Base-by-base conservation (phyloP, 371 early-diverging fungal species). In the Enterospora canceri region DNA sequence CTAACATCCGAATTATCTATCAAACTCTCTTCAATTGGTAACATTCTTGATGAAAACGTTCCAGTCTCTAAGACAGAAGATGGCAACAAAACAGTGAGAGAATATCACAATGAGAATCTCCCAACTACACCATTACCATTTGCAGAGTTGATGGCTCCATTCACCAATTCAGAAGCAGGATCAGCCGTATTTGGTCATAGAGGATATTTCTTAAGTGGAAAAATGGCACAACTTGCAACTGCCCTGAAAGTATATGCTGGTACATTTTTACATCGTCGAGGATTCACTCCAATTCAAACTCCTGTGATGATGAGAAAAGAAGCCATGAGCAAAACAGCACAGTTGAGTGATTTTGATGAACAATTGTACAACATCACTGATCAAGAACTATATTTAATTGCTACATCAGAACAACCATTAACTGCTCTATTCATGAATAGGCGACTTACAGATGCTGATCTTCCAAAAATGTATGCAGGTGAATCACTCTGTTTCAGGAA, bases 401-500 rank as follows among this genome's bases (percentile, higher is more conserved):
- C 98, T 53, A 98, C 98, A 51, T 89, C 90, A 23, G 98, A 98
- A 81, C 98, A 98, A 83, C 97, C 98, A 66, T 89, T 98, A 76
- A 87, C 89, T 50, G 96, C 92, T 29, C 89, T 87, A 85, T 94
- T 96, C 80, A 83, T 87, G 64, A 85, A 87, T 72, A 96, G 97
- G 83, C 91, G 92, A 67, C 26, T 78, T 18, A 24, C 24, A 46
- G 65, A 56, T 8, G 29, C 26, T 24, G 73, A 76, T 33, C 47
- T 75, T 24, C 76, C 78, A 15, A 65, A 64, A 64, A 83, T 82
- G 64, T 87, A 91, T 78, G 92, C 91, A 56, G 98, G 98, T 59
- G 89, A 89, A 77, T 94, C 95, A 40, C 91, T 97, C 33, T 97
- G 97, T 83, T 98, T 98, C 88, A 88, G 98, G 72, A 97, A 96